Percentiles rank a stretch among this genome's conserved stretches.
Conservation (phyloP, 495 filamentous ascomycete genomes). For the Hyphodiscus hymeniophilus region DNA sequence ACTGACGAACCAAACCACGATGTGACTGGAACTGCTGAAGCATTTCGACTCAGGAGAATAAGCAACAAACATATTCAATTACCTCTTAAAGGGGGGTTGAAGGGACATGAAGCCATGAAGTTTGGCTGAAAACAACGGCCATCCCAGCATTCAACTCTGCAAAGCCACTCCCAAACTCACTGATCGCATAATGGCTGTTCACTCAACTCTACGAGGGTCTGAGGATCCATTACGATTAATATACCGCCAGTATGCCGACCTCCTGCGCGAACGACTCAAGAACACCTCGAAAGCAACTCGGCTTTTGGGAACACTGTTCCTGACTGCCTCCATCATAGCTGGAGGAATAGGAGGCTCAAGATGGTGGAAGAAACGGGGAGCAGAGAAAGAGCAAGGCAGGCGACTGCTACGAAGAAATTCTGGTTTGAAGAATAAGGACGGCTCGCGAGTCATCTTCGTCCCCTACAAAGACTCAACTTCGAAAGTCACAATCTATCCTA, state of each 20-base stretch:
- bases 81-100: not conserved
- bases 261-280: slow-evolving; percentile 51
- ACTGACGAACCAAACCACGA: no score
- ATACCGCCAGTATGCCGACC: slow-evolving; percentile 54
- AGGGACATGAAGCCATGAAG: not conserved
- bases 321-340: slow-evolving; percentile 67
- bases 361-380: slow-evolving; percentile 60
- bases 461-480: slow-evolving; percentile 81
- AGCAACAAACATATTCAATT: no score
- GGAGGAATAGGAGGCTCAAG: slow-evolving; percentile 66
- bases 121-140: not conserved
- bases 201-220: slow-evolving; percentile 69
- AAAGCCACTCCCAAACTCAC: not conserved
- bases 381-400: slow-evolving; percentile 70
- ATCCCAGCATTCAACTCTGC: not conserved
- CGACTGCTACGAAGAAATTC: slow-evolving; percentile 84
- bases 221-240: slow-evolving; percentile 64
- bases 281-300: slow-evolving; percentile 58
- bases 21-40: no score
- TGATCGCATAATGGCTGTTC: slow-evolving; percentile 58
- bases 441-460: slow-evolving; percentile 87
- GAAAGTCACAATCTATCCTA: slow-evolving; percentile 88
- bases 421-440: slow-evolving; percentile 85
- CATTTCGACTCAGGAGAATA: no score
- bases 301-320: slow-evolving; percentile 63